Conservation (phyloP, 2,329 filamentous ascomycete species). For the Stenocarpella maydis region DNA sequence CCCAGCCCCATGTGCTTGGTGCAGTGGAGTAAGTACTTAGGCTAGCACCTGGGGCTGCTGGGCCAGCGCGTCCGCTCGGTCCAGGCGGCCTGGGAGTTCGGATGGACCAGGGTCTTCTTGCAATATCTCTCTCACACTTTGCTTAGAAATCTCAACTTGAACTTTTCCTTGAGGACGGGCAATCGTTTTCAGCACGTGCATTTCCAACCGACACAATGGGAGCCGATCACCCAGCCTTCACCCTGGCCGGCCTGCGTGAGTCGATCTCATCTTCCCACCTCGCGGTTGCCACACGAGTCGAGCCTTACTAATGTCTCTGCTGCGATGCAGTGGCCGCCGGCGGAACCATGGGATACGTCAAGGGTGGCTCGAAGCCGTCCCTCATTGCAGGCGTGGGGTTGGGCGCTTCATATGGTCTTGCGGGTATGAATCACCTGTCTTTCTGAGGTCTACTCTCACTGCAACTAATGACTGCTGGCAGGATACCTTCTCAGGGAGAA, state of each 20-base stretch:
- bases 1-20: too few species aligned
- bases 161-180: not conserved
- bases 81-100: too few species aligned
- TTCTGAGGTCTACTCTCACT: too few species aligned
- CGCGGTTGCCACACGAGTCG: too few species aligned
- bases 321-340: slow-evolving; percentile 43
- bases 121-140: not conserved
- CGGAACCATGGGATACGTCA: slow-evolving; percentile 45
- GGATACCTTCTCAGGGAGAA: slow-evolving; percentile 53
- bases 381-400: slow-evolving; percentile 45
- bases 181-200: not conserved
- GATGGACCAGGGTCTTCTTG: not conserved
- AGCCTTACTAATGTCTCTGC: slow-evolving; percentile 27
- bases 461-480: slow-evolving; percentile 29
- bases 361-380: slow-evolving; percentile 44
- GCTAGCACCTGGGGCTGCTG: too few species aligned
- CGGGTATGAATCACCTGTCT: slow-evolving; percentile 38
- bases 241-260: slow-evolving; percentile 50
- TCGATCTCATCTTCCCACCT: not conserved
- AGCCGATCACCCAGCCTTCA: slow-evolving; percentile 52
- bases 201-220: slow-evolving; percentile 25
- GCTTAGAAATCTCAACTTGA: slow-evolving; percentile 3
- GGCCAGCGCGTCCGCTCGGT: too few species aligned
- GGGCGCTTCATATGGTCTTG: slow-evolving; percentile 44
- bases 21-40: too few species aligned